Evolutionary conservation across 169 alveolate species (phyloP).

Genomic region (Eimeria acervulina): DNA sequence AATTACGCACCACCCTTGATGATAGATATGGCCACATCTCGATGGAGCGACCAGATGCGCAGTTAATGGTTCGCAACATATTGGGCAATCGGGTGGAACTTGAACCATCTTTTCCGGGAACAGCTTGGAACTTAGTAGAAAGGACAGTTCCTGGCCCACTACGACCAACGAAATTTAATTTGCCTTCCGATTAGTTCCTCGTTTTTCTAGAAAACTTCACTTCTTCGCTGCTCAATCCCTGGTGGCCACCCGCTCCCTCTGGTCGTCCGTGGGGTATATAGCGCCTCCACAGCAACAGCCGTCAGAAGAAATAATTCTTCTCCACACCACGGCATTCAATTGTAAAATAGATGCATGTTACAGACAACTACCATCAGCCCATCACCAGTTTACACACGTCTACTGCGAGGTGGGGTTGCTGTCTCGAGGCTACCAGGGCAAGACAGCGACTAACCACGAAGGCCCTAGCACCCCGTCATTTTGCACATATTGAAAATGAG

Average conservation of each 20-base stretch:
- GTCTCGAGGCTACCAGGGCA: neutral
- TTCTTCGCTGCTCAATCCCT: neutral
- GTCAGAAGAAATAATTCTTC: neutral
- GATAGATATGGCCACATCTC: constrained; percentile 44
- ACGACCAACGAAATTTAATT: neutral
- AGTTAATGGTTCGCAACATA: constrained; percentile 51
- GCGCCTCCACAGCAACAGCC: no score
- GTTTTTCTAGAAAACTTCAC: neutral
- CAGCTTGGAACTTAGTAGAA: neutral
- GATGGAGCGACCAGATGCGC: constrained; percentile 21
- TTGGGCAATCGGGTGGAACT: constrained; percentile 57
- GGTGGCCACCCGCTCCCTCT: neutral
- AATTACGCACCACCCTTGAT: neutral
- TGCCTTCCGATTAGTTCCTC: neutral
- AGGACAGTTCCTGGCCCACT: neutral
- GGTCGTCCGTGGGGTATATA: neutral
- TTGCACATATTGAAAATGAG: neutral
- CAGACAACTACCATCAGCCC: neutral
- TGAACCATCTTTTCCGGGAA: neutral
- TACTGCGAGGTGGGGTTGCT: neutral
- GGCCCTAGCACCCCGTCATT: neutral
- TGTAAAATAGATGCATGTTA: neutral
- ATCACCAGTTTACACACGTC: neutral
- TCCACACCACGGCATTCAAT: neutral
- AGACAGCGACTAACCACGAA: neutral